Evolutionary conservation across 768 basidiomycete species (phyloP), one percentile per base, ranked within the genome.

Genomic region (Pulveroboletus ravenelii): DNA sequence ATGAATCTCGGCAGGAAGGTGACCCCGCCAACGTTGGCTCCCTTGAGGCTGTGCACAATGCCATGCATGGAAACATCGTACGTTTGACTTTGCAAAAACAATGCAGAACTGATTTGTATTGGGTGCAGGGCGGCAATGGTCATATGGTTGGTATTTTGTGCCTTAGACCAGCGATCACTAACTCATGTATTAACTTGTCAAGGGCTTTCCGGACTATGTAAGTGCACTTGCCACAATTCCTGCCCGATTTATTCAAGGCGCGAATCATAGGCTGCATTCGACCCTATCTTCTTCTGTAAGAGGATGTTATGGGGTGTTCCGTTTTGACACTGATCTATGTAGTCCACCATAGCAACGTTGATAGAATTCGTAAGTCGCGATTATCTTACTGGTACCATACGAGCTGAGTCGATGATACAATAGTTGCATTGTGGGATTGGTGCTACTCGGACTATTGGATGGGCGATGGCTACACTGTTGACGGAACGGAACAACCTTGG

Each of bases 341-440:
- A 63, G 62, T 63, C 57, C 62, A 63, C 32, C 62, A 63, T 29
- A 27, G 48, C 48, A 63, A 58, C 23, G 53, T 62, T 4, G 63
- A 65, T 40, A 60, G 62, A 18, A 41, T 63, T 23, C 18, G 62
- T 63, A 42, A 10, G 61, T 57, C 17, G 12, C 18, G 35, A 5
- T 23, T 1, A n/a, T 18, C 14, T 23, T 20, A 25, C 32, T 14
- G 13, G 25, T 10, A 6, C 25, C 27, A 10, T 25, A 6, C 13
- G 18, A n/a, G 9, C 35, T 62, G 7, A 49, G 17, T 38, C 17
- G 37, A 38, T 17, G 25, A 30, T 20, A 10, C 15, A 37, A 17
- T 32, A 66, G 65, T 55, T 25, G 65, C 65, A 9, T 43, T 66
- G 45, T 66, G 65, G 65, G 65, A 66, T 17, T 66, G 66, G 61